Percentiles rank a stretch among this genome's conserved stretches.
phyloP scores from a whole-genome alignment of 1,139 yeast genomes.

The Sugiyamaella xylanicola region DNA sequence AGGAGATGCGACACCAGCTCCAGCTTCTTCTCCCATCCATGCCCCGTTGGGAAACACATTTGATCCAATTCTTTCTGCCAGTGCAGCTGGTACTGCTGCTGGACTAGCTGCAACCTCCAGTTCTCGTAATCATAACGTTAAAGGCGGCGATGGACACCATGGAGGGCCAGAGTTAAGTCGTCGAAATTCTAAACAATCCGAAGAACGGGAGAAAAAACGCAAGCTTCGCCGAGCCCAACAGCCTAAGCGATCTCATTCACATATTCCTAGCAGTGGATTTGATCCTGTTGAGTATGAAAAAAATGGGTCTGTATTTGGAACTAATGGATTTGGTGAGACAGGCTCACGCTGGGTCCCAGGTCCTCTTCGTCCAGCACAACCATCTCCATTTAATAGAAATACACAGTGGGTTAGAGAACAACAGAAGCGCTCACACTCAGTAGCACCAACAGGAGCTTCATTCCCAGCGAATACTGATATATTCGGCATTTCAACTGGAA shows the following conservation, averaged over 20 bases:
- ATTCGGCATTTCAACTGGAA: slow-evolving; percentile 12
- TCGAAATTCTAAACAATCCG: slow-evolving; percentile 1
- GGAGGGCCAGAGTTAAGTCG: not conserved
- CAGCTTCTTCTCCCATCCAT: slow-evolving; percentile 8
- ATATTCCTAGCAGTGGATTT: slow-evolving; percentile 8
- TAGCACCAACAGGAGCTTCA: not conserved
- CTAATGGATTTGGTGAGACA: not conserved
- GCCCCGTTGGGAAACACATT: not conserved
- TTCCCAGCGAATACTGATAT: slow-evolving; percentile 12
- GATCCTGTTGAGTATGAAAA: slow-evolving; percentile 12
- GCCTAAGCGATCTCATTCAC: slow-evolving; percentile 1
- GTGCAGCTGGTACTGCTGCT: slow-evolving; percentile 10
- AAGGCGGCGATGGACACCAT: not conserved
- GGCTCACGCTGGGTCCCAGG: slow-evolving; percentile 10
- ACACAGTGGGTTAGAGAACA: slow-evolving; percentile 13
- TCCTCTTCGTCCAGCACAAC: slow-evolving; percentile 13
- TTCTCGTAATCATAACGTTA: not conserved
- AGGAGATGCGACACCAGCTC: not conserved
- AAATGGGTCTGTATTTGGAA: slow-evolving; percentile 14
- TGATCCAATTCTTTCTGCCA: slow-evolving; percentile 9
- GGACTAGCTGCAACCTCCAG: slow-evolving; percentile 4
- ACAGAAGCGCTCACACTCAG: slow-evolving; percentile 1
- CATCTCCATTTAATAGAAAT: not conserved
- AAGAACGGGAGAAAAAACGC: slow-evolving; percentile 2
- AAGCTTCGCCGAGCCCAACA: slow-evolving; percentile 1